Conservation (phyloP, 2,329 filamentous ascomycete species). For the Neofusicoccum ribis region DNA sequence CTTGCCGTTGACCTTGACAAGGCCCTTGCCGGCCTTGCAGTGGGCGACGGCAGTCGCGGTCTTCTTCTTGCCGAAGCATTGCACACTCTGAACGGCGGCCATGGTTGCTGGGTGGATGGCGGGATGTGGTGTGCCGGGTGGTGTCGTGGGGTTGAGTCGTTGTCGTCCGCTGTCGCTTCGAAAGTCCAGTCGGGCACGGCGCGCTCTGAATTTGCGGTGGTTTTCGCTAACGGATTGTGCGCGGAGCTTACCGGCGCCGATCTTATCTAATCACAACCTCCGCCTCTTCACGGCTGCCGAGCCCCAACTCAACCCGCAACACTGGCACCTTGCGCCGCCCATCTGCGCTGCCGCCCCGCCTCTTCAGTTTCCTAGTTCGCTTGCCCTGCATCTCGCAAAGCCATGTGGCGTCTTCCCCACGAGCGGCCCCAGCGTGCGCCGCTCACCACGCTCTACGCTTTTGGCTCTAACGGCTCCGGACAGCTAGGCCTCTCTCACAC, state of each 20-base stretch:
- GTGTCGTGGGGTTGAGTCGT: constrained; percentile 17
- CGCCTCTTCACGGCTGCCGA: background rate
- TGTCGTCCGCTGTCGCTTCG: constrained; percentile 18
- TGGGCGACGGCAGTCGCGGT: constrained; percentile 77
- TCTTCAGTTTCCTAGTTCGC: background rate
- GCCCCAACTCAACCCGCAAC: background rate
- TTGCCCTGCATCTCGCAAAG: background rate
- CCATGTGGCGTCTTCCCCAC: background rate
- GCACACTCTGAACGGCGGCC: constrained; percentile 62
- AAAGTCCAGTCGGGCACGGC: constrained; percentile 12
- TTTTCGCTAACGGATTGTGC: constrained; percentile 21
- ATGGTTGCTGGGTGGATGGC: constrained; percentile 56
- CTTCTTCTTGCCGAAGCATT: constrained; percentile 96
- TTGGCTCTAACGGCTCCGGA: constrained; percentile 55
- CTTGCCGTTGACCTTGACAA: constrained; percentile 98
- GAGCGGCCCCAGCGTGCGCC: constrained; percentile 1
- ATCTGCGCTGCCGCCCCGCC: no score
- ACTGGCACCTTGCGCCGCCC: background rate
- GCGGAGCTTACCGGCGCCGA: constrained; percentile 11
- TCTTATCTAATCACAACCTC: constrained; percentile 19
- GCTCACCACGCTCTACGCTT: constrained; percentile 39
- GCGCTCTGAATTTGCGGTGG: constrained; percentile 17
- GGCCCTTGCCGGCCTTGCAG: constrained; percentile 87
- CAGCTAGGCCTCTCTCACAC: constrained; percentile 52
- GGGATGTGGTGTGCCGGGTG: constrained; percentile 14